Base-by-base conservation (phyloP, 257 asterid genomes). In the Nicotiana otophora region DNA sequence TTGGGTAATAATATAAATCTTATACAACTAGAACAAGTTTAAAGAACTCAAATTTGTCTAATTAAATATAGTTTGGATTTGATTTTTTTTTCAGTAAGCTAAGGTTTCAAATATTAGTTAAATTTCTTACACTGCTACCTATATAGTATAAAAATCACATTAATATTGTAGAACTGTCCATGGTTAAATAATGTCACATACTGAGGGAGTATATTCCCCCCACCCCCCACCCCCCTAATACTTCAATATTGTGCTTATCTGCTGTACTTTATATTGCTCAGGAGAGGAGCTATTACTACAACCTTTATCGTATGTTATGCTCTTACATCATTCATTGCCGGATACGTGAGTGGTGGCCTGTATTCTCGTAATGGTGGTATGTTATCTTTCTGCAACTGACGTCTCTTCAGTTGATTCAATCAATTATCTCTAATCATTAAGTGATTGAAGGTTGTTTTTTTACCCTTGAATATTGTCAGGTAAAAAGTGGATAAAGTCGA, bases 251-350 rank as follows among this genome's bases (percentile, higher is more conserved):
- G 60, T 46, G 33, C 78, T 72, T 72, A 26, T 14, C 80, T 74
- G 80, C 42, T 48, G 16, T 48, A 74, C 80, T 48, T 74, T 48
- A 60, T 84, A 70, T 78, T 72, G 68, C 81, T 82, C 93, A 94
- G 98, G 98, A 87, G 97, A 87, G 97, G 98, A 91, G 93, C 96
- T 82, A 91, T 92, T 82, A 89, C 90, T 82, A 92, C 95, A 17
- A 89, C 93, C 83, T 94, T 94, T 60, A 89, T 94, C 33, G 87
- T 92, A 39, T 92, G 97, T 85, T 94, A 94, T 83, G 96, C 93
- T 77, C 87, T 94, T 82, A 94, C 98, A 81, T 92, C 98, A 11
- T 92, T 94, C 86, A 90, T 94, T 46, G 92, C 97, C 31, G 98
- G 98, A 80, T 91, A 92, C 84, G 93, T 91, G 82, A 94, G 96